A percentile compares a stretch with the other conserved stretches of the same genome.
phyloP scores from a whole-genome alignment of 2,329 filamentous ascomycete species.

The Chrysoporthe cubensis region DNA sequence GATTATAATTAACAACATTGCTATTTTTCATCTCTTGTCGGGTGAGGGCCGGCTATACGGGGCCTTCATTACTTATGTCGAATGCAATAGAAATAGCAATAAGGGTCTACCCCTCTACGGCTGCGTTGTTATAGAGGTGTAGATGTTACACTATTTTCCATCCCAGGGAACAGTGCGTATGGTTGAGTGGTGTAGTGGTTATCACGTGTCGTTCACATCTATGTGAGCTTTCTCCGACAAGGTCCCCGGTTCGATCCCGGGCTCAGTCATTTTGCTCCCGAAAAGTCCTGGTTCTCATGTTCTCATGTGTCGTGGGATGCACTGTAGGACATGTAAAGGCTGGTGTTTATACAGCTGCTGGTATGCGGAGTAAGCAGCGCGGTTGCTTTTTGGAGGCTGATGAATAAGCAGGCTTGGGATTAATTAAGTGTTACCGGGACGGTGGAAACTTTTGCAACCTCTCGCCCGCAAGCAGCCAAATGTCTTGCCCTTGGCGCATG shows the following conservation, averaged over 20 bases:
- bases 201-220: slow-evolving; percentile 25
- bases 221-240: slow-evolving; percentile 15
- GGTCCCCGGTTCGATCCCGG: slow-evolving; percentile 26
- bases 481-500: no score
- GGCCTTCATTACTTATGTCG: no score
- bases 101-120: no score
- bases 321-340: neutral
- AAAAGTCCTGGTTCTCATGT: neutral
- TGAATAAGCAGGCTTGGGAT: neutral
- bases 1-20: no score
- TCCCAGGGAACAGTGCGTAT: no score
- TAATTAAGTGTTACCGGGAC: neutral
- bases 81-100: no score
- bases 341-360: neutral
- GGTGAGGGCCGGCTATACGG: no score
- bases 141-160: no score
- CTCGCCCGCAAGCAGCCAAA: no score
- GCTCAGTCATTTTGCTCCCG: slow-evolving; percentile 2
- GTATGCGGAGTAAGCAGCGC: neutral
- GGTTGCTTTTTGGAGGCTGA: neutral
- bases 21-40: no score
- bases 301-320: no score
- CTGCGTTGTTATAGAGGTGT: no score
- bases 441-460: neutral
- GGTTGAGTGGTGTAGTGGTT: slow-evolving; percentile 25